Evolutionary conservation across 345 rosid genomes (phyloP).

Genomic region (Brassica cretica): DNA sequence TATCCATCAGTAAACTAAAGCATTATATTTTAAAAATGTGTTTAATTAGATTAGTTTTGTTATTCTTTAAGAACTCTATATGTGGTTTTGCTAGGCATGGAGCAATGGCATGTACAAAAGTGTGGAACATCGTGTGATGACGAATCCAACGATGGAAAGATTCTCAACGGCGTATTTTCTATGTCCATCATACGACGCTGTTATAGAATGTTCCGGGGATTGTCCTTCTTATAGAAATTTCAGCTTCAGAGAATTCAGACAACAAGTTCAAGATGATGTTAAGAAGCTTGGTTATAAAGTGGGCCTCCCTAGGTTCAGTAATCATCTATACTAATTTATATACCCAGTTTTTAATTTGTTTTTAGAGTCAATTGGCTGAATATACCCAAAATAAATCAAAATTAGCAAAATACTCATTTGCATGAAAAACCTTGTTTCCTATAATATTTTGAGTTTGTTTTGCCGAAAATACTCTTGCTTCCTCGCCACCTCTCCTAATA

Average conservation of each 20-base stretch:
- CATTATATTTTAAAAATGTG: neutral
- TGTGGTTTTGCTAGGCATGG: slow-evolving; percentile 64
- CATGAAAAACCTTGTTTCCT: too few relatives aligned
- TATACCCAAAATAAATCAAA: too few relatives aligned
- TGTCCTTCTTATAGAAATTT: slow-evolving; percentile 60
- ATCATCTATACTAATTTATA: slow-evolving; percentile 28
- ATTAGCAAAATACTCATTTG: too few relatives aligned
- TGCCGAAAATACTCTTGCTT: too few relatives aligned
- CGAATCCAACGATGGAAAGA: slow-evolving; percentile 70
- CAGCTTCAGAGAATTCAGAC: slow-evolving; percentile 71
- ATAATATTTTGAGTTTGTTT: too few relatives aligned
- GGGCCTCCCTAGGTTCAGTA: slow-evolving; percentile 79
- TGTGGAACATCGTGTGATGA: slow-evolving; percentile 74
- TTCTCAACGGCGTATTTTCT: slow-evolving; percentile 90
- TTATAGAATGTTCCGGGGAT: slow-evolving; percentile 53
- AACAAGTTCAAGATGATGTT: slow-evolving; percentile 83
- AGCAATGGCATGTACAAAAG: slow-evolving; percentile 89
- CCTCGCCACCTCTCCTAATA: too few relatives aligned
- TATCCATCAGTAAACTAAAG: neutral
- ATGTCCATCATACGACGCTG: slow-evolving; percentile 76
- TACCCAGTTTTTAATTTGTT: neutral
- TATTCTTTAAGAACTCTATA: neutral
- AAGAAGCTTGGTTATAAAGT: slow-evolving; percentile 68
- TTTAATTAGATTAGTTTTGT: neutral
- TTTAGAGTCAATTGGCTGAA: too few relatives aligned